phyloP scores from a whole-genome alignment of 2,329 filamentous ascomycete species.

The Penicillium olsonii region DNA sequence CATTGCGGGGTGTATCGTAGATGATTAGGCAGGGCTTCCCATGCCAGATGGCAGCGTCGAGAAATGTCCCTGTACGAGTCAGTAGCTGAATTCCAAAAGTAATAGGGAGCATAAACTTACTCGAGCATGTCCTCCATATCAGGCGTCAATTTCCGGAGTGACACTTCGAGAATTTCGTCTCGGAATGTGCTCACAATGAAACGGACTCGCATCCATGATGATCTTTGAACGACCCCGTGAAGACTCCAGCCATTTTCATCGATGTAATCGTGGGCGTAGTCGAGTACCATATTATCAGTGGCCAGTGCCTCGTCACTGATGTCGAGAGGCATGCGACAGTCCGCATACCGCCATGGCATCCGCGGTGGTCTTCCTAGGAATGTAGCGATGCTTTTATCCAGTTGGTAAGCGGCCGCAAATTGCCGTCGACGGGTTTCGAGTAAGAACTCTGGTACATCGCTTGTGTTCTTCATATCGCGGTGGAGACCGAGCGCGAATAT shows the following conservation, averaged over 20 bases:
- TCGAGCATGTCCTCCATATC: conserved; percentile 18
- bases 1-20: conserved; percentile 22
- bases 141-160: conserved; percentile 16
- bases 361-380: conserved; percentile 30
- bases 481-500: conserved; percentile 31
- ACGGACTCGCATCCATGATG: conserved; percentile 28
- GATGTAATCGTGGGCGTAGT: conserved; percentile 10
- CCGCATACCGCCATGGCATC: conserved; percentile 25
- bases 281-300: conserved; percentile 4
- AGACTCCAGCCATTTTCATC: conserved; percentile 25
- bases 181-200: conserved; percentile 28
- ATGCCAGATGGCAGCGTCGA: conserved; percentile 20
- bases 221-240: conserved; percentile 14
- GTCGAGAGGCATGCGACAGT: conserved; percentile 27
- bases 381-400: conserved; percentile 33
- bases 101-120: conserved; percentile 11
- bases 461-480: conserved; percentile 19
- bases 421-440: conserved; percentile 26
- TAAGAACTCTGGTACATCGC: conserved; percentile 22
- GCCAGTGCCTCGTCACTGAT: conserved; percentile 24
- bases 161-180: conserved; percentile 31
- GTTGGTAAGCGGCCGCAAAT: conserved; percentile 29
- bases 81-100: background rate
- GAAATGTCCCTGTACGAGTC: conserved; percentile 22
- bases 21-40: conserved; percentile 23